Base-by-base conservation (phyloP, 768 basidiomycete genomes). In the Termitomyces sp. region DNA sequence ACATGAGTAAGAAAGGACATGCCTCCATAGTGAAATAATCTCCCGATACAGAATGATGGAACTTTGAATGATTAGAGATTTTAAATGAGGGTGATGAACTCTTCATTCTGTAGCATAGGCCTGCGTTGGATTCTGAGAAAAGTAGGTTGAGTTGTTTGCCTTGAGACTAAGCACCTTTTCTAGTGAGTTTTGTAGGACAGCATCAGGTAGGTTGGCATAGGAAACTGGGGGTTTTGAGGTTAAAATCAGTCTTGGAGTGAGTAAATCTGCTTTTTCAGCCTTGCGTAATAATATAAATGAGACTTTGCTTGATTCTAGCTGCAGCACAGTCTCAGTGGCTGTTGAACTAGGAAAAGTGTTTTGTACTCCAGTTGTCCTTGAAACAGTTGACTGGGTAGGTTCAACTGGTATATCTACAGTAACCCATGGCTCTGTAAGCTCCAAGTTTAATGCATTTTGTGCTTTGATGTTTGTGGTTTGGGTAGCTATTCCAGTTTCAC, bases 11-110 rank as follows among this genome's bases (percentile, higher is more conserved):
- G 31, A 48, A n/a, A 10, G 10, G 36, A 55, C 65, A 46, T 65
- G 88, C 95, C 92, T 64, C 96, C 96, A 58, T 98, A 98, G 63
- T 98, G 96, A 63, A 98, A 91, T 8, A 98, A 67, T 16, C 95
- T 81, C 4, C 93, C 95, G 9, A 98, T 77, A 12, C 88, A 81
- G 0, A 94, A 96, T 0, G 93, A 91, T 14, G 96, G 96, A 0
- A 98, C 94, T 68, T 83, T 91, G 5, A 94, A 96, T 0, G 93
- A 85, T 65, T 86, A 85, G 2, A 92, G 72, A 20, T 79, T 79
- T 13, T 83, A 79, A 3, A 64, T 56, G 7, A 69, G 63, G 7
- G 56, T 61, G 31, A 53, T 61, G 57, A 59, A 59, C 42, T 58
- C 47, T 34, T 43, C 58, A 2, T 46, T 26, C 7, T 24, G 48